Evolutionary conservation across 2,329 filamentous ascomycete genomes (phyloP), one percentile per base, ranked within the genome.

Genomic region (Sarocladiaceae sp.): DNA sequence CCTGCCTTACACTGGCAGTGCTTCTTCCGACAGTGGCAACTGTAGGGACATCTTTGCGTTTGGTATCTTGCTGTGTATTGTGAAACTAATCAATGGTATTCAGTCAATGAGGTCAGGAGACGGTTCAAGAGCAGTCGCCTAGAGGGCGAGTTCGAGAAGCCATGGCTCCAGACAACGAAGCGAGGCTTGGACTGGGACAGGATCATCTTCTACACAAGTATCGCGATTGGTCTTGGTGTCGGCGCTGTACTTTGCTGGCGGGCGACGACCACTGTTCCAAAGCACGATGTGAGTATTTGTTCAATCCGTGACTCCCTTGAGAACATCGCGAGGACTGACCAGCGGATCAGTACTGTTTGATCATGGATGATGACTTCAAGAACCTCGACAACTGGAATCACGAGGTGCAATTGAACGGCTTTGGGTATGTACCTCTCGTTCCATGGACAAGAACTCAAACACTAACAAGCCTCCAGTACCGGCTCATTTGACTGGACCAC

Each of bases 401-500:
- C 52, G 75, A 79, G 58, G 70, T 77, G 15, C 62, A 68, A 61
- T 58, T 72, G n/a, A 64, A 68, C 51, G 74, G 67, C 10, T 75
- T 50, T 37, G 47, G 47, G 47, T 50, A 20, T 18, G 47, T 48
- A 7, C 4, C n/a, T n/a, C 12, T 37, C 47, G 17, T 4, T 37
- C 4, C 47, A 37, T 50, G 18, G 8, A 8, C 29, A 15, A 6
- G 3, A n/a, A 13, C 47, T 50, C 28, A 23, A 11, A 12, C 7
- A 15, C 12, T 15, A n/a, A n/a, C n/a, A n/a, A n/a, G 3, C 28
- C 8, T 10, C 26, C 31, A 50, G 47, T 7, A 50, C 47, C 5
- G 74, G 74, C n/a, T 67, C 71, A 31, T 80, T 80, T 59, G 77
- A 80, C 65, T 78, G 76, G 77, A 79, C 77, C 0, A 80, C 77